A percentile compares a stretch with the other conserved stretches of the same genome.
Conservation (phyloP, 345 rosid species). For the Gossypium mustelinum region DNA sequence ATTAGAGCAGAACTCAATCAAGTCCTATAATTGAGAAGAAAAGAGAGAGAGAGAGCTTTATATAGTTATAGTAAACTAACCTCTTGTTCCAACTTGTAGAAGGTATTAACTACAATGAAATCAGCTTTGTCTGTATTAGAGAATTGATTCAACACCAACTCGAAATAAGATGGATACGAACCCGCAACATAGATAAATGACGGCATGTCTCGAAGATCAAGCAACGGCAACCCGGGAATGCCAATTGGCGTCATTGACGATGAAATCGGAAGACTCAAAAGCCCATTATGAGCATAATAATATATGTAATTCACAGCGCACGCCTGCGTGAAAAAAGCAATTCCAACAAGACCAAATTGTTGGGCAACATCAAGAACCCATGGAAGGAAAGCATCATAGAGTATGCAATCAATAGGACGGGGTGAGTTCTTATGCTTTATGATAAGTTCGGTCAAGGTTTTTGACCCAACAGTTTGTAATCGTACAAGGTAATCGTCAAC, state of each 20-base stretch:
- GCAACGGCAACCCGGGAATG: conserved; percentile 34
- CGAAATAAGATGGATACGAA: conserved; percentile 47
- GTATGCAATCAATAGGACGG: conserved; percentile 41
- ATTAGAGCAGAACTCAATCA: too few species aligned
- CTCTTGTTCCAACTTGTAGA: conserved; percentile 15
- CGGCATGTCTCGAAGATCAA: conserved; percentile 56
- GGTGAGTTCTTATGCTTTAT: conserved; percentile 23
- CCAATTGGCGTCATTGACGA: conserved; percentile 17
- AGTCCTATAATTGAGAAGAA: too few species aligned
- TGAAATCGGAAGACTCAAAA: conserved; percentile 39
- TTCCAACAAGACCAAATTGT: conserved; percentile 41
- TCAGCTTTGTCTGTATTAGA: conserved; percentile 36
- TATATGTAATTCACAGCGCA: conserved; percentile 58
- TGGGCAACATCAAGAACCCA: conserved; percentile 72
- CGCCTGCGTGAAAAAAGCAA: conserved; percentile 64
- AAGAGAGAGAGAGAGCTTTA: too few species aligned
- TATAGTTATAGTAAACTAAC: conserved; percentile 20
- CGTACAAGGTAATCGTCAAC: conserved; percentile 32
- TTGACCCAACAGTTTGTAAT: conserved; percentile 40
- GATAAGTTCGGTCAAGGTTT: conserved; percentile 43
- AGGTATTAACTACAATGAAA: conserved; percentile 5
- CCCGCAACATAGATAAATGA: conserved; percentile 39
- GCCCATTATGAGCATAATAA: conserved; percentile 34
- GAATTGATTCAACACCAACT: conserved; percentile 51
- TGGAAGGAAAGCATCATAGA: conserved; percentile 57